phyloP scores from a whole-genome alignment of 768 basidiomycete species.

The Boletus barrowsii region DNA sequence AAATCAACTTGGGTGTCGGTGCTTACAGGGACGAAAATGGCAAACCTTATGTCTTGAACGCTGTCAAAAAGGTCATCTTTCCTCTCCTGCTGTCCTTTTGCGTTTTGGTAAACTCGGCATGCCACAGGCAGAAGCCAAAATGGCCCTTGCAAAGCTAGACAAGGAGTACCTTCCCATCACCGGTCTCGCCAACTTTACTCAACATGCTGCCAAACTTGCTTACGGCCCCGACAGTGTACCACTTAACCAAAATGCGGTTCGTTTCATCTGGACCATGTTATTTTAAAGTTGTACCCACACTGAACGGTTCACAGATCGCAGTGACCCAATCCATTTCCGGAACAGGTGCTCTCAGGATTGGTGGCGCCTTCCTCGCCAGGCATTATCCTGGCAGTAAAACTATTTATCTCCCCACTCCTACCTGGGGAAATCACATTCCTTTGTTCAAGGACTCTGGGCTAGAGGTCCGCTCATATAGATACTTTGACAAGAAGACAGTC shows the following conservation, averaged over 20 bases:
- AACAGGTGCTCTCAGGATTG: slow-evolving; percentile 95
- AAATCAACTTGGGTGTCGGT: slow-evolving; percentile 98
- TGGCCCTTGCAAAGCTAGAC: slow-evolving; percentile 66
- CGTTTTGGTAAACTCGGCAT: neutral
- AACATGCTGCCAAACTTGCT: slow-evolving; percentile 83
- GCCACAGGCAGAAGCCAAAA: slow-evolving; percentile 69
- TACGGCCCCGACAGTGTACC: slow-evolving; percentile 81
- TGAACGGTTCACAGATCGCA: slow-evolving; percentile 53
- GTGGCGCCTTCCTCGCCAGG: slow-evolving; percentile 85
- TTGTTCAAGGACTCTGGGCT: slow-evolving; percentile 93
- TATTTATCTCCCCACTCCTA: slow-evolving; percentile 89
- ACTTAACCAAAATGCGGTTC: slow-evolving; percentile 66
- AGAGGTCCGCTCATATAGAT: slow-evolving; percentile 88
- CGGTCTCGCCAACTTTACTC: slow-evolving; percentile 82
- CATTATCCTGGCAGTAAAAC: slow-evolving; percentile 84
- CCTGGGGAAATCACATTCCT: slow-evolving; percentile 97
- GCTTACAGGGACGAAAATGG: slow-evolving; percentile 93
- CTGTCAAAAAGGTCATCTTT: slow-evolving; percentile 73
- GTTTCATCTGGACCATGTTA: slow-evolving; percentile 29
- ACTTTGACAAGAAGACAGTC: slow-evolving; percentile 90
- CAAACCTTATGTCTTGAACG: slow-evolving; percentile 89
- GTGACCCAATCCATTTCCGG: slow-evolving; percentile 95
- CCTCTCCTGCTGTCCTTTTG: neutral
- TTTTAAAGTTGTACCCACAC: neutral
- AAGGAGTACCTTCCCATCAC: slow-evolving; percentile 98